A percentile compares a stretch with the other conserved stretches of the same genome.
Evolutionary conservation across 2,329 filamentous ascomycete genomes (phyloP).

Genomic region (Ampelomyces quisqualis): DNA sequence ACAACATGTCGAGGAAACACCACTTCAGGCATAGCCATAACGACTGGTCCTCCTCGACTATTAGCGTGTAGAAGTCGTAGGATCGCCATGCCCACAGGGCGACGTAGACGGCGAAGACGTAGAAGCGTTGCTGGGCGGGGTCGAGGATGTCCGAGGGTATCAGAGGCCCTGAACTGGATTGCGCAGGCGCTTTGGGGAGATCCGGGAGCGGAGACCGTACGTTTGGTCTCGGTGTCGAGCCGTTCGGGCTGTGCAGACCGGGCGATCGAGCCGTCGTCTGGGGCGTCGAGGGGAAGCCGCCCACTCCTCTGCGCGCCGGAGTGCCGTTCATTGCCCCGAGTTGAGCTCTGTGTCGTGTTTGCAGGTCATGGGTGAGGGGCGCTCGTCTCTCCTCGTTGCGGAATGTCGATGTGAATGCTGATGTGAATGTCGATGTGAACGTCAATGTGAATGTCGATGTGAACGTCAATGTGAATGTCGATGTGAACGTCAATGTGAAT

Average conservation of each 20-base stretch:
- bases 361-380: conserved; percentile 19
- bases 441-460: no score
- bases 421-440: no score
- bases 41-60: conserved; percentile 83
- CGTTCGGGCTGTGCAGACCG: conserved; percentile 26
- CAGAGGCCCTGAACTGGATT: conserved; percentile 56
- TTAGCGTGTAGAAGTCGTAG: conserved; percentile 78
- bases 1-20: conserved; percentile 81
- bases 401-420: no score
- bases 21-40: conserved; percentile 92
- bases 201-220: conserved; percentile 39
- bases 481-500: no score
- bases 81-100: conserved; percentile 77
- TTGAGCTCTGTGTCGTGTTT: conserved; percentile 14
- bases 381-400: no score
- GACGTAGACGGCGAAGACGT: conserved; percentile 77
- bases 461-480: no score
- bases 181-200: conserved; percentile 27
- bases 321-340: conserved; percentile 76
- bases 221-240: conserved; percentile 34
- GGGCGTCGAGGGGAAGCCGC: conserved; percentile 75
- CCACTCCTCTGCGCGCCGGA: conserved; percentile 70
- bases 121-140: conserved; percentile 86
- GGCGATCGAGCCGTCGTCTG: conserved; percentile 48
- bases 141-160: conserved; percentile 82